phyloP scores from a whole-genome alignment of 169 alveolate species.

The Babesia bigemina region DNA sequence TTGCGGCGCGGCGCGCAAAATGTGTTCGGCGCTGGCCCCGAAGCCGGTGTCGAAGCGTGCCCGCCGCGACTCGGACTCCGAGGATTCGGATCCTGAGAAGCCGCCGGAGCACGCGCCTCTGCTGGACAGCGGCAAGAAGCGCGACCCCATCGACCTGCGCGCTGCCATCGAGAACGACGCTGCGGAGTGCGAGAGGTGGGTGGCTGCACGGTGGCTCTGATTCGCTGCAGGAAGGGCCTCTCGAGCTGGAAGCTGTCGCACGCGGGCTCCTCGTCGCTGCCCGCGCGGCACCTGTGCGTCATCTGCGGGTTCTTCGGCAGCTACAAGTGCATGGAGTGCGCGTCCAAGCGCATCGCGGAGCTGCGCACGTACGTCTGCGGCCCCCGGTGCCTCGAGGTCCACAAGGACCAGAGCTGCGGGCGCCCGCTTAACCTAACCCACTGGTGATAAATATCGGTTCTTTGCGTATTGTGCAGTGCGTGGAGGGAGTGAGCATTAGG shows the following conservation, averaged over 20 bases:
- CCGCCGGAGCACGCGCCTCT: constrained; percentile 40
- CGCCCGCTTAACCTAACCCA: constrained; percentile 60
- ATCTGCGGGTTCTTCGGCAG: constrained; percentile 78
- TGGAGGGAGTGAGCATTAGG: background rate
- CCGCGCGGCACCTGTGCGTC: constrained; percentile 72
- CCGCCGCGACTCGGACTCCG: constrained; percentile 49
- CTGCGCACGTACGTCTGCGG: constrained; percentile 74
- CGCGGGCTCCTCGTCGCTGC: constrained; percentile 66
- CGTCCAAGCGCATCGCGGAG: constrained; percentile 62
- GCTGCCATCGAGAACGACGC: constrained; percentile 77
- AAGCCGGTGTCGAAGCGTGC: constrained; percentile 39
- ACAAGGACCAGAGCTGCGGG: constrained; percentile 78
- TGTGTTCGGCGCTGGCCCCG: background rate
- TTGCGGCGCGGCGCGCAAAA: no score
- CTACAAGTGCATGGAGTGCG: constrained; percentile 77
- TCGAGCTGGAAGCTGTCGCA: constrained; percentile 75
- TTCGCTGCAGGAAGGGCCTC: constrained; percentile 56
- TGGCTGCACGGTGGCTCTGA: background rate
- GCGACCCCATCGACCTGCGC: constrained; percentile 74
- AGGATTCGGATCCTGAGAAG: constrained; percentile 38
- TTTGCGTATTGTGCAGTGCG: background rate
- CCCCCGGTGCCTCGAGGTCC: constrained; percentile 72
- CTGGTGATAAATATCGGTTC: constrained; percentile 42
- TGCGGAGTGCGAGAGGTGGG: constrained; percentile 76
- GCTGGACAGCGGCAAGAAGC: constrained; percentile 55